Base-by-base conservation (phyloP, 305 asterid genomes). In the Fraxinus angustifolia region DNA sequence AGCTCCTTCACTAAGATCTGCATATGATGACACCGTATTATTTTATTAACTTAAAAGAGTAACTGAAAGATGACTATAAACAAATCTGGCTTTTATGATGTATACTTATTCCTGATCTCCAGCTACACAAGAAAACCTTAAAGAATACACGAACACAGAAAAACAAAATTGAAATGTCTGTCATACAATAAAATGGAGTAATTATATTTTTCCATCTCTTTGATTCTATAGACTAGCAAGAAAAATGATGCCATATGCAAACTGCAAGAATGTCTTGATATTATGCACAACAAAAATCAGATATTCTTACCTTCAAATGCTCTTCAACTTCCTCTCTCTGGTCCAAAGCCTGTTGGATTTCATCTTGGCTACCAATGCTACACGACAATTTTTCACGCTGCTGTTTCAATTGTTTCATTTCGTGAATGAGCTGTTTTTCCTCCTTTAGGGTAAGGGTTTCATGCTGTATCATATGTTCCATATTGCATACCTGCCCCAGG, bases 321-420 rank as follows among this genome's bases (percentile, higher is more conserved):
- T 82, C 93, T 84, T 96, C 97, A 83, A 75, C 85, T 90, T 91
- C 92, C 75, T 81, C 94, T 85, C 89, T 88, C 83, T 94, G 87
- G 80, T 92, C 97, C 84, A 94, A 88, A 80, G 93, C 97, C 89
- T 90, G 91, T 86, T 91, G 93, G 82, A 96, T 89, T 87, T 94
- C 98, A 80, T 88, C 97, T 83, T 87, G 90, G 87, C 90, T 93
- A 42, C 98, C 97, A 81, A 91, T 88, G 85, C 88, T 91, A 56
- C 88, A 89, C 26, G 97, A 91, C 75, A 96, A 82, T 74, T 93
- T 96, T 71, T 88, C 95, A 2, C 97, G 95, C 60, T 87, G 93
- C 86, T 92, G 96, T 88, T 92, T 94, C 85, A 94, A 84, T 85
- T 88, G 97, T 85, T 94, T 96, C 84, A 96, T 93, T 83, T 93